Conservation (phyloP, 352 stramenopile genomes). For the Blastocystis hominis region DNA sequence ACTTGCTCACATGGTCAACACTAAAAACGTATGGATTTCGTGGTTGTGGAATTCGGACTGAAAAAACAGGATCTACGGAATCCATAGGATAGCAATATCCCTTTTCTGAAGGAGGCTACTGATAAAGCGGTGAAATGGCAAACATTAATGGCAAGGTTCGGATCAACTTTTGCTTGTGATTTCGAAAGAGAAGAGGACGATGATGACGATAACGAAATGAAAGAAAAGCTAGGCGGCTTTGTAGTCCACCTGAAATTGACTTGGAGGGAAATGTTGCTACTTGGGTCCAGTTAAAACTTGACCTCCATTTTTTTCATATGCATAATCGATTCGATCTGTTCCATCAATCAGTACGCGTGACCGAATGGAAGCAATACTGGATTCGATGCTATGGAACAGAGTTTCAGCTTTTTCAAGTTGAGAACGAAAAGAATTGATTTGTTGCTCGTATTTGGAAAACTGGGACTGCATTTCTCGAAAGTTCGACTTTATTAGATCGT, state of each 20-base stretch:
- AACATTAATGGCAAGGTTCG: conserved; percentile 20
- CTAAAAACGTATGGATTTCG: conserved; percentile 4
- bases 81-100: conserved; percentile 50
- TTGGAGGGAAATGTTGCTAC: background rate
- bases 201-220: background rate
- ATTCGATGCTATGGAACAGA: too few relatives aligned
- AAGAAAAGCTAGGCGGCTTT: background rate
- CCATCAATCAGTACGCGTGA: background rate
- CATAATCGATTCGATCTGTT: conserved; percentile 47
- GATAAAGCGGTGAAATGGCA: background rate
- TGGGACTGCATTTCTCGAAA: background rate
- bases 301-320: conserved; percentile 53
- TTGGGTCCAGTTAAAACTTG: conserved; percentile 13
- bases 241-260: conserved; percentile 37
- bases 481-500: background rate
- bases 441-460: background rate
- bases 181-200: background rate
- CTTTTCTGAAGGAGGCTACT: conserved; percentile 36
- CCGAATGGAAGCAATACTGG: too few relatives aligned
- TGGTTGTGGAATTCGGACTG: background rate
- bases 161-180: background rate
- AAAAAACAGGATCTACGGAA: background rate
- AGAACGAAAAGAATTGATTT: background rate
- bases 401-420: too few relatives aligned
- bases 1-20: conserved; percentile 34